phyloP scores from a whole-genome alignment of 2,329 filamentous ascomycete species.

The Alternaria ventricosa region DNA sequence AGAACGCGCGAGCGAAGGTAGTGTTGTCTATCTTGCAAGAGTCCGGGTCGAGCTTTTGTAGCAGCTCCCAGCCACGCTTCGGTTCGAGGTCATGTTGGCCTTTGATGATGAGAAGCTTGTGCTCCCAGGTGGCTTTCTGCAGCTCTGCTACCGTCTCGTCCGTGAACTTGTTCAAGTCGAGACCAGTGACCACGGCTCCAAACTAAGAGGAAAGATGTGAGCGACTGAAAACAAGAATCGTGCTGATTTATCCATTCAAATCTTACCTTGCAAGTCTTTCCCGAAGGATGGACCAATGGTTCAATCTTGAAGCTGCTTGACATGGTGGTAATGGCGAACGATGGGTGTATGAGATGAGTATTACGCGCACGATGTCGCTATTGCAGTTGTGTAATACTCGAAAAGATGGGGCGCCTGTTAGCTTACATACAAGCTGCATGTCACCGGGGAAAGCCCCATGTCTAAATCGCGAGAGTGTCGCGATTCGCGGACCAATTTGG shows the following conservation, averaged over 20 bases:
- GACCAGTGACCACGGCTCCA: constrained; percentile 2
- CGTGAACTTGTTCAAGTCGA: constrained; percentile 6
- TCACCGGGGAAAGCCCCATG: background rate
- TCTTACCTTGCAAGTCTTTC: constrained; percentile 4
- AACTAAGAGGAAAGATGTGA: background rate
- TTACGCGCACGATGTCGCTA: background rate
- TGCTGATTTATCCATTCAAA: background rate
- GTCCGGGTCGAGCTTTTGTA: constrained; percentile 1
- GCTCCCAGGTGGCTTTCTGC: constrained; percentile 3
- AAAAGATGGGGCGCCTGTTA: background rate
- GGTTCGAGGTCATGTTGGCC: constrained; percentile 1
- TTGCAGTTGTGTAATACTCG: background rate
- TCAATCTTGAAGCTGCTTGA: constrained; percentile 7
- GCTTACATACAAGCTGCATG: background rate
- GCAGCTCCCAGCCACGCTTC: constrained; percentile 3
- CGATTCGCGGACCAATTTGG: background rate
- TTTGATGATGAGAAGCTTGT: constrained; percentile 7
- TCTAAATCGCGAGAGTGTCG: background rate
- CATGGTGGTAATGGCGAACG: background rate
- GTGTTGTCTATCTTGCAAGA: constrained; percentile 1
- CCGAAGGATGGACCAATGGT: constrained; percentile 3
- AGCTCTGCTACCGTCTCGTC: background rate
- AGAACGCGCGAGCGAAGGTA: constrained; percentile 1
- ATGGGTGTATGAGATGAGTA: background rate
- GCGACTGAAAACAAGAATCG: background rate